A percentile compares a stretch with the other conserved stretches of the same genome.
Conservation (phyloP, 345 rosid species). For the Crucihimalaya himalaica region DNA sequence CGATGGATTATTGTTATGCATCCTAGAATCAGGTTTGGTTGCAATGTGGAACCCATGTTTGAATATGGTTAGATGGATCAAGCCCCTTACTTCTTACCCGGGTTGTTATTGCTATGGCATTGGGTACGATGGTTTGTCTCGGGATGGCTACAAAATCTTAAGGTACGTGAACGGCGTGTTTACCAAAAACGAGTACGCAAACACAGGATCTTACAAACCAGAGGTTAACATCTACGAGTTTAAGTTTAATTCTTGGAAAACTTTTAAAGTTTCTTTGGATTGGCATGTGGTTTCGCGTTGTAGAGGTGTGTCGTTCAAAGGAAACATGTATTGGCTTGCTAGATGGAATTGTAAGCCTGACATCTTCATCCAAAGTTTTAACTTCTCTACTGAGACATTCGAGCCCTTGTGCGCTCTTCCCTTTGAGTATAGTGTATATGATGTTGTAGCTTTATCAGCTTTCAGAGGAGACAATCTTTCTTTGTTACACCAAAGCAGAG, state of each 20-base stretch:
- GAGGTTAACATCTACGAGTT: conserved; percentile 2
- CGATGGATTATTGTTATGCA: conserved; percentile 27
- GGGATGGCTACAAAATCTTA: conserved; percentile 18
- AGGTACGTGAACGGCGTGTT: background rate
- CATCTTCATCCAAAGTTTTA: conserved; percentile 17
- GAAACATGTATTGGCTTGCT: conserved; percentile 37
- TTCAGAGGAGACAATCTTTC: conserved; percentile 13
- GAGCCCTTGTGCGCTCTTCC: conserved; percentile 25
- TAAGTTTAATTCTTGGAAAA: conserved; percentile 15
- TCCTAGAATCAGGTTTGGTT: conserved; percentile 5
- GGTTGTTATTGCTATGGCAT: background rate
- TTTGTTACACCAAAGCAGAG: background rate
- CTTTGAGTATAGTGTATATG: background rate
- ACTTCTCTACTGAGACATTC: conserved; percentile 17
- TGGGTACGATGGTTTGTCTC: conserved; percentile 17
- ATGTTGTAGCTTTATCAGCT: conserved; percentile 18
- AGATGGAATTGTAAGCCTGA: background rate
- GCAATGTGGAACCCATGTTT: conserved; percentile 32
- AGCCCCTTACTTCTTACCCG: background rate
- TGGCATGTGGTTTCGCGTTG: conserved; percentile 17
- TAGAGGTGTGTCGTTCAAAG: conserved; percentile 23
- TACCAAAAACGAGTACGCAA: background rate
- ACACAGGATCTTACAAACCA: background rate
- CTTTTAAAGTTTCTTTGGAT: conserved; percentile 5
- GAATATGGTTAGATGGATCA: conserved; percentile 26